Percentiles rank a stretch among this genome's conserved stretches.
Conservation (phyloP, 1,284 basidiomycete species). For the Ustilago hordei region DNA sequence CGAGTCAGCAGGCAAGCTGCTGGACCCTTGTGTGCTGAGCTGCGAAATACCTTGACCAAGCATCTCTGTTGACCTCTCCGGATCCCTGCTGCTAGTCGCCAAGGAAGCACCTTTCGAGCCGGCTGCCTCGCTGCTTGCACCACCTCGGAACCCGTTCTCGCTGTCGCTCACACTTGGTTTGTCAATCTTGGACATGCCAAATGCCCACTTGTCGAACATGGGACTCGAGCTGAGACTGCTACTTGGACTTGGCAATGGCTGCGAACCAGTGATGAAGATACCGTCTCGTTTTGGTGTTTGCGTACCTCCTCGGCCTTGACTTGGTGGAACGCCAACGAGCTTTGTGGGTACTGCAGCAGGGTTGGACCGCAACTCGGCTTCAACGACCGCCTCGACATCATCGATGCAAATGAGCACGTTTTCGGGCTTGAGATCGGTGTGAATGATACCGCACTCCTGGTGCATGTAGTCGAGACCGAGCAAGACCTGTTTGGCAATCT, state of each 20-base stretch:
- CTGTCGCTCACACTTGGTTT: conserved; percentile 53
- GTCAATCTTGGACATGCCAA: conserved; percentile 83
- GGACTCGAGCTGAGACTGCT: conserved; percentile 80
- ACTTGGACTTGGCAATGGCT: conserved; percentile 85
- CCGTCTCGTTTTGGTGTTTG: conserved; percentile 92
- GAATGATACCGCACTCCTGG: conserved; percentile 90
- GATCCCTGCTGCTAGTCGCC: conserved; percentile 46
- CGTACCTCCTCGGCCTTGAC: conserved; percentile 93
- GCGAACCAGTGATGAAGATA: conserved; percentile 90
- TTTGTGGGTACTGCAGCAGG: conserved; percentile 78
- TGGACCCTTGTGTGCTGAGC: conserved; percentile 75
- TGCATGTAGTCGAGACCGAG: conserved; percentile 98
- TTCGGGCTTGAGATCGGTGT: conserved; percentile 90
- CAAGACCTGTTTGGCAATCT: conserved; percentile 96
- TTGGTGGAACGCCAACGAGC: conserved; percentile 93
- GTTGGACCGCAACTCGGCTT: conserved; percentile 80
- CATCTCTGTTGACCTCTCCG: conserved; percentile 73
- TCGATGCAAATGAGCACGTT: conserved; percentile 98
- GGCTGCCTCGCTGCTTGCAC: conserved; percentile 51
- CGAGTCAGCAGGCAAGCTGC: conserved; percentile 64
- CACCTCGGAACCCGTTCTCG: conserved; percentile 51
- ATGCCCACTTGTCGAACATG: conserved; percentile 89
- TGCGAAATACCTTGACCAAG: conserved; percentile 75
- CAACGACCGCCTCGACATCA: conserved; percentile 93
- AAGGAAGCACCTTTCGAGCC: conserved; percentile 50